Evolutionary conservation across 495 filamentous ascomycete genomes (phyloP).

Genomic region (Rusavskia elegans): DNA sequence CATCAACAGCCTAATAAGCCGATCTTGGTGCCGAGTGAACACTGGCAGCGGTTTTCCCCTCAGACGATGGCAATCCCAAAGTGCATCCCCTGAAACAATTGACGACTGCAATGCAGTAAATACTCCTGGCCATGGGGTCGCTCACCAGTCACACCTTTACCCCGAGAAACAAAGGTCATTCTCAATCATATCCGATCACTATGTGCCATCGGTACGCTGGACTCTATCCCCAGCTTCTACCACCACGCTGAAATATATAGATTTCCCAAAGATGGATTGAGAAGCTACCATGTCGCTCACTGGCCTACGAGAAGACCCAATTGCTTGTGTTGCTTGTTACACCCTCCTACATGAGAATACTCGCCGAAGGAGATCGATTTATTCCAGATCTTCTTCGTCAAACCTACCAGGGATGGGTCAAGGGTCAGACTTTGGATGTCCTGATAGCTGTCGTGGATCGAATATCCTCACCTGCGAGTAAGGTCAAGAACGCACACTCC

Average conservation of each 20-base stretch:
- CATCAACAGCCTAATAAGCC: neutral
- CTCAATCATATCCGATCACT: neutral
- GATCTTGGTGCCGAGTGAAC: neutral
- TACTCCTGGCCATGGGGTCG: neutral
- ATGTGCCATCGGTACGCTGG: neutral
- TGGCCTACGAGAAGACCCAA: neutral
- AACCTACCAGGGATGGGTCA: neutral
- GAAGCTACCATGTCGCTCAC: neutral
- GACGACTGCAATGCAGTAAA: neutral
- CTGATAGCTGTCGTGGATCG: slow-evolving; percentile 12
- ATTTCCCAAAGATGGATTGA: neutral
- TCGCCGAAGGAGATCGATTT: slow-evolving; percentile 5
- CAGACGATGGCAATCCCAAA: neutral
- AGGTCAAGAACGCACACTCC: too few species aligned
- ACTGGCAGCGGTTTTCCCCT: neutral
- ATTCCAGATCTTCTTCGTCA: slow-evolving; percentile 5
- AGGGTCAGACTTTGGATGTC: slow-evolving; percentile 7
- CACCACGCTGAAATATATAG: neutral
- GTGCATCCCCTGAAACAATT: too few species aligned
- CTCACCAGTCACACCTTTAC: neutral
- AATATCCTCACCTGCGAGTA: slow-evolving; percentile 4
- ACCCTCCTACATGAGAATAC: slow-evolving; percentile 4
- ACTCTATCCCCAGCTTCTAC: neutral
- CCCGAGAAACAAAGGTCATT: neutral
- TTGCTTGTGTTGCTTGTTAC: slow-evolving; percentile 13